These are phyloP conservation scores for Hysterium pulicare DNA, from an alignment of 2,329 filamentous ascomycete genomes.

Conservation along the genomic window DNA sequence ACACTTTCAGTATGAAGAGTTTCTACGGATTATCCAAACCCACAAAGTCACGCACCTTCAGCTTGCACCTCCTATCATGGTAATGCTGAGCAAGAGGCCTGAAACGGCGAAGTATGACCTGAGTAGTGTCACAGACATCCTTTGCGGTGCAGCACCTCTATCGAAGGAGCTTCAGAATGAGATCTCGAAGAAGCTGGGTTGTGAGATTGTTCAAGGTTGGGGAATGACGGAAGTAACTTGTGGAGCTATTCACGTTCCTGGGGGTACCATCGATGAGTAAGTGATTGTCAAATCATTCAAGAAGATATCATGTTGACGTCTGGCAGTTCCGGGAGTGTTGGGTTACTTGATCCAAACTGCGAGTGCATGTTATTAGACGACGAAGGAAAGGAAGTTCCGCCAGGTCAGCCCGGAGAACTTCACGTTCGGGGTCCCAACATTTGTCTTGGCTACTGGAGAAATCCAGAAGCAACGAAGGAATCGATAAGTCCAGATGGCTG, in stretches of 20 bases:
- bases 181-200: slow-evolving; percentile 31
- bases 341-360: slow-evolving; percentile 39
- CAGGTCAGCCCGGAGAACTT: slow-evolving; percentile 38
- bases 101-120: slow-evolving; percentile 42
- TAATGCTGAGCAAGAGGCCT: slow-evolving; percentile 44
- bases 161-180: slow-evolving; percentile 42
- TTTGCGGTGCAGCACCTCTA: slow-evolving; percentile 44
- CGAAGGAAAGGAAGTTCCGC: slow-evolving; percentile 39
- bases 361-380: slow-evolving; percentile 43
- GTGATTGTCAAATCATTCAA: slow-evolving; percentile 5
- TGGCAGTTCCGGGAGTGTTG: slow-evolving; percentile 37
- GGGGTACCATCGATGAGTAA: slow-evolving; percentile 32
- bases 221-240: slow-evolving; percentile 44
- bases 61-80: slow-evolving; percentile 42
- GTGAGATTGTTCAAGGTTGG: slow-evolving; percentile 40
- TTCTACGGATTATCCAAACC: slow-evolving; percentile 35
- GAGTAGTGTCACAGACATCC: slow-evolving; percentile 37
- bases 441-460: slow-evolving; percentile 42
- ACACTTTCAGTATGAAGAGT: slow-evolving; percentile 40
- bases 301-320: slow-evolving; percentile 4
- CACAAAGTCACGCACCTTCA: slow-evolving; percentile 40
- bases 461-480: slow-evolving; percentile 38
- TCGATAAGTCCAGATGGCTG: slow-evolving; percentile 37
- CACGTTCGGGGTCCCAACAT: slow-evolving; percentile 40
- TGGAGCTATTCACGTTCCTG: slow-evolving; percentile 37